A percentile compares a stretch with the other conserved stretches of the same genome.
These are phyloP conservation scores for Magnaporthiopsis incrustans DNA, from an alignment of 2,329 filamentous ascomycete genomes.

Conservation along the genomic window DNA sequence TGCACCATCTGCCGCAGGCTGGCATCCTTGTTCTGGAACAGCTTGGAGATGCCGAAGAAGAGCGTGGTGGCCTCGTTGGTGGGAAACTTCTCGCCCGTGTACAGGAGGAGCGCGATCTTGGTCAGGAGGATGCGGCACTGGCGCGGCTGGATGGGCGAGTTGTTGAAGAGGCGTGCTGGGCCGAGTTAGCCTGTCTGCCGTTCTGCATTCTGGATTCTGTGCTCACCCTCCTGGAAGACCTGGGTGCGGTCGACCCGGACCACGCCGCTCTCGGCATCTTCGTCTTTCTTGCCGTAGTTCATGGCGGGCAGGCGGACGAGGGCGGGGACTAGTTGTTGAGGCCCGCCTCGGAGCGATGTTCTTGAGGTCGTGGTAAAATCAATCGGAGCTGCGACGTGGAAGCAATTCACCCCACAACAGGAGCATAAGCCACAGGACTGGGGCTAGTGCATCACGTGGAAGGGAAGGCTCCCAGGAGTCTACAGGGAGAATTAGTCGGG, in stretches of 20 bases:
- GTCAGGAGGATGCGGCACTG: constrained; percentile 96
- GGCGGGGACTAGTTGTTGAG: constrained; percentile 11
- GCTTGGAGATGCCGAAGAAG: constrained; percentile 98
- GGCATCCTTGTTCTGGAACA: constrained; percentile 99
- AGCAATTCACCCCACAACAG: too few species aligned
- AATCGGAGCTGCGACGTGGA: too few species aligned
- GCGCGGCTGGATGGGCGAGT: constrained; percentile 90
- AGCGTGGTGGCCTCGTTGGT: constrained; percentile 95
- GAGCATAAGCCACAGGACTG: too few species aligned
- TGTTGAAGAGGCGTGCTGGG: constrained; percentile 93
- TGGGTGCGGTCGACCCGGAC: constrained; percentile 97
- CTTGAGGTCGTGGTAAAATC: too few species aligned
- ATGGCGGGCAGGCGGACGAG: constrained; percentile 47
- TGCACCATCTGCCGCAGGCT: constrained; percentile 98
- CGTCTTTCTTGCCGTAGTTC: constrained; percentile 99
- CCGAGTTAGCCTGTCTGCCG: background rate
- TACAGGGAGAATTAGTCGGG: too few species aligned
- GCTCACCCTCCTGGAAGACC: constrained; percentile 94
- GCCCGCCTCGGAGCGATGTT: constrained; percentile 6
- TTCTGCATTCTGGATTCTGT: too few species aligned
- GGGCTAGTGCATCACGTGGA: too few species aligned
- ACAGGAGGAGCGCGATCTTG: constrained; percentile 92
- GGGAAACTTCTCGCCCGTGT: constrained; percentile 94
- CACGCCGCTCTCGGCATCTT: constrained; percentile 88
- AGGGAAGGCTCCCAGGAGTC: too few species aligned